phyloP scores from a whole-genome alignment of 345 rosid genomes.

The Gossypium arboreum region DNA sequence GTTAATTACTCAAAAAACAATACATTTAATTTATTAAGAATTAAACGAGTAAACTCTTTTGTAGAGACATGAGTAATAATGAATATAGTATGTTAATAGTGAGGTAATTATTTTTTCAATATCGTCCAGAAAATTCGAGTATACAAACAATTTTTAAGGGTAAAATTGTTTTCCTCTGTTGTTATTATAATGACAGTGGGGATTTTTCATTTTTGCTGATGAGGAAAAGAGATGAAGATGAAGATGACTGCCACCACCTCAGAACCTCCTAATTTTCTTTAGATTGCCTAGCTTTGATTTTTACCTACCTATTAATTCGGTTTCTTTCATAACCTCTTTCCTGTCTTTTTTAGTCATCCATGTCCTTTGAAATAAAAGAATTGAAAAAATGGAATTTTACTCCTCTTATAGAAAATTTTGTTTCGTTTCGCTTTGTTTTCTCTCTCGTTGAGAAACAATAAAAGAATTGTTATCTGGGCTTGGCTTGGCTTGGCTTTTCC shows the following conservation, averaged over 20 bases:
- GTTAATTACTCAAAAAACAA: too few relatives aligned
- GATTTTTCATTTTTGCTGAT: background rate
- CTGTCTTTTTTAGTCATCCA: background rate
- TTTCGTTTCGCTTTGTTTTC: background rate
- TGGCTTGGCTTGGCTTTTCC: slow-evolving; percentile 10
- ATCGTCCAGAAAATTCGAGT: too few relatives aligned
- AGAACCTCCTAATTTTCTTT: background rate
- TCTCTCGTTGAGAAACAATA: slow-evolving; percentile 1
- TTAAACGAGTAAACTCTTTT: too few relatives aligned
- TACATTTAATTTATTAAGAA: too few relatives aligned
- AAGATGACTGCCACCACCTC: background rate
- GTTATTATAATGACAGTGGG: background rate
- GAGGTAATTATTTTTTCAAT: too few relatives aligned
- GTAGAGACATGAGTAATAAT: too few relatives aligned
- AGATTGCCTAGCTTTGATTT: slow-evolving; percentile 9
- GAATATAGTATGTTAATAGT: too few relatives aligned
- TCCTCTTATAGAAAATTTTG: background rate
- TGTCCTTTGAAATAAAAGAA: background rate
- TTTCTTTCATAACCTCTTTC: background rate
- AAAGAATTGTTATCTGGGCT: slow-evolving; percentile 19
- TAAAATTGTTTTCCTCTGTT: background rate
- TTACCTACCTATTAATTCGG: background rate
- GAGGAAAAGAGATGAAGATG: background rate
- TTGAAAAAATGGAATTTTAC: background rate
- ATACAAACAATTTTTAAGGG: background rate